Evolutionary conservation across 768 basidiomycete genomes (phyloP), one percentile per base, ranked within the genome.

Genomic region (Leccinellum rugosiceps): DNA sequence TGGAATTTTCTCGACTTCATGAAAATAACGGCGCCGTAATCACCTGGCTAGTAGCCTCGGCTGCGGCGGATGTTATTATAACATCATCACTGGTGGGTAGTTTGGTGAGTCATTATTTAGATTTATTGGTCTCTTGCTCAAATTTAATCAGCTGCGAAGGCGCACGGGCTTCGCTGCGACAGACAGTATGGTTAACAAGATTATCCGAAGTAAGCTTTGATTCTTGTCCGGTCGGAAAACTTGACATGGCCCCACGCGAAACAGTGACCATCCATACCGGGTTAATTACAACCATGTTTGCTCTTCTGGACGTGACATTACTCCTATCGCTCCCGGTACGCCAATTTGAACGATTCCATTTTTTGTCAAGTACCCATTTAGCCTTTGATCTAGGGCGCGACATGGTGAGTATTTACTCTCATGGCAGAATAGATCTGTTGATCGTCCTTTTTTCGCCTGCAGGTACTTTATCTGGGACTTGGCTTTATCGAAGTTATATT

Each of bases 91-190:
- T 82, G 9, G 78, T 80, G 7, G 72, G 68, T 69, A 74, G 76
- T 60, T 62, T 82, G 65, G 80, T 81, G 50, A 54, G 53, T 59
- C 7, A n/a, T 0, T 45, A n/a, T 0, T 45, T 30, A 8, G 1
- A 25, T 28, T 28, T 28, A 4, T 28, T 11, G 11, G 25, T n/a
- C 3, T 23, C 2, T 3, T 28, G 15, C 15, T 35, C 38, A 21
- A 14, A 1, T 43, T 6, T 17, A 6, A 21, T 50, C 34, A 81
- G 80, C 59, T 65, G 38, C 73, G 61, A 30, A 72, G 76, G 57
- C 77, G 74, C 61, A 79, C 78, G 0, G 79, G 79, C 9, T 78
- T 79, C 57, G 57, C 67, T 5, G 58, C 59, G 9, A 78, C 79
- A 1, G 78, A 81, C 8, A 48, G 45, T 43, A 1, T 57, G 6